Evolutionary conservation across 371 early-diverging fungal species (phyloP), one percentile per base, ranked within the genome.

Genomic region (Phascolomyces articulosus): DNA sequence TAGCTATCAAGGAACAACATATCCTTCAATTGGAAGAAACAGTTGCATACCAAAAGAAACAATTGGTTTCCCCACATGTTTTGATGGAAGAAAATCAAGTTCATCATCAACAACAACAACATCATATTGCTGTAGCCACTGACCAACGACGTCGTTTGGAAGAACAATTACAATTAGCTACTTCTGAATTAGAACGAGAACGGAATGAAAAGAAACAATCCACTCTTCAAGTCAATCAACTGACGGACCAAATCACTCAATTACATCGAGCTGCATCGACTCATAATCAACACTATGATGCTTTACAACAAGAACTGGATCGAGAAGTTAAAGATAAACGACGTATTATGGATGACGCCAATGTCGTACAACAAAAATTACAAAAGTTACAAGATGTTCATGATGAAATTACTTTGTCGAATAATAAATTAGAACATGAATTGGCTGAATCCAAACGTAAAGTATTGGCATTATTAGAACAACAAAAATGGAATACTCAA

Each of bases 81-180:
- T 34, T 11, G 11, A 34, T 54, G 15, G 49, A 58, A 21, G 23
- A 55, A 44, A 44, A 58, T n/a, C 56, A 41, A 26, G 38, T 15
- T 6, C 3, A 10, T 7, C 21, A 40, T 18, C 23, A 20, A 24
- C 10, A 51, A 3, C n/a, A 51, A 27, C 34, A 34, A 34, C 34
- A 34, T 11, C 34, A 34, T 55, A 31, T 31, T 31, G 55, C 55
- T 7, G 24, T 47, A 28, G 41, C 41, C 11, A 24, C 41, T 18
- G 64, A 57, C 15, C 64, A 62, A n/a, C 65, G 65, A 4, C 56
- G 54, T 40, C 79, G 79, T 10, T 57, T 84, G 6, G 82, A 86
- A 63, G 72, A 80, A 11, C 81, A 83, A 27, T 60, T 86, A 11
- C 71, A 79, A 1, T 63, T 75, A 24, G 73, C 78, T 10, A 77